These are phyloP conservation scores for Oryza nivara DNA, from an alignment of 176 grass and related monocot species.

Conservation along the genomic window DNA sequence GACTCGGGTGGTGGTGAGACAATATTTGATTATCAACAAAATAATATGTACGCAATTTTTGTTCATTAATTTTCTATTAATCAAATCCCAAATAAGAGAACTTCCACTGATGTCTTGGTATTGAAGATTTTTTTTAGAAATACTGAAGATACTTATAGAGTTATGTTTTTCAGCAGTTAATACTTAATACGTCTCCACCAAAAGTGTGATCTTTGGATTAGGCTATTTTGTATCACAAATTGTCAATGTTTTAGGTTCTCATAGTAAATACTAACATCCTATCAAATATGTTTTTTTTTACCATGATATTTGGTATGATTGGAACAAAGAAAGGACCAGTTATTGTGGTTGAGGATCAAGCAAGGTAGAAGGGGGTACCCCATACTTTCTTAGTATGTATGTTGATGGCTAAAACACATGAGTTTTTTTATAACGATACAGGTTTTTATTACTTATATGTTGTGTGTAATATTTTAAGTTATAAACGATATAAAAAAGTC, in stretches of 20 bases:
- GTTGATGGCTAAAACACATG: background rate
- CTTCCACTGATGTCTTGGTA: no score
- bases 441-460: background rate
- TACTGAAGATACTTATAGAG: background rate
- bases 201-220: background rate
- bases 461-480: background rate
- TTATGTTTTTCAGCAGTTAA: background rate
- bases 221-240: background rate
- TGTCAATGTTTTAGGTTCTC: background rate
- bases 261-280: no score
- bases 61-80: no score
- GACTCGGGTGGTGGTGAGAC: no score
- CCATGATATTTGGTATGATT: background rate
- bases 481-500: background rate
- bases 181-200: background rate
- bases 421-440: no score
- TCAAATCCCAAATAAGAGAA: no score
- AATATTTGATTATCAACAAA: no score
- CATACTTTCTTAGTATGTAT: background rate
- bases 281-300: no score
- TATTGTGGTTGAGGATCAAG: background rate
- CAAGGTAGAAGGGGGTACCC: background rate
- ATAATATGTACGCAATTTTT: no score
- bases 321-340: background rate
- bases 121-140: background rate